A percentile compares a stretch with the other conserved stretches of the same genome.
Evolutionary conservation across 192 early-diverging fungal species (phyloP).

Genomic region (Coemansia interrupta): DNA sequence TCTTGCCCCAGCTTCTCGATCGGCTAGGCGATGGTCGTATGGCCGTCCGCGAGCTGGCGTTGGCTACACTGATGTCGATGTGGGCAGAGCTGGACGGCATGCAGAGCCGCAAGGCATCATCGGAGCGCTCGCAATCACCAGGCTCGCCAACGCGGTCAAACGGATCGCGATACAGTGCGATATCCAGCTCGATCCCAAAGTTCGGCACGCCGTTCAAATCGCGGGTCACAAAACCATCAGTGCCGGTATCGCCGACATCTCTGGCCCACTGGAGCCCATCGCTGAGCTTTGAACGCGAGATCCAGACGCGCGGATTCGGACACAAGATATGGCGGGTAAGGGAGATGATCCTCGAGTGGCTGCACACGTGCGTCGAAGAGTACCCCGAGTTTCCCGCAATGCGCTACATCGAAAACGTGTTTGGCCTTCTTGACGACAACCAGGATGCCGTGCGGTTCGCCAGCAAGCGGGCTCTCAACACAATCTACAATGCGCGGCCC

Average conservation of each 20-base stretch:
- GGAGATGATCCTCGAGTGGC: conserved; percentile 51
- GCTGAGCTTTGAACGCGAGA: conserved; percentile 42
- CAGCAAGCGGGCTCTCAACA: conserved; percentile 44
- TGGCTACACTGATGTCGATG: conserved; percentile 36
- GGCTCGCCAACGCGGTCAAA: conserved; percentile 17
- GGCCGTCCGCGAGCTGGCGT: conserved; percentile 42
- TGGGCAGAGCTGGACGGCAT: conserved; percentile 27
- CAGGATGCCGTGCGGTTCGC: conserved; percentile 51
- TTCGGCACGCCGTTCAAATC: conserved; percentile 26
- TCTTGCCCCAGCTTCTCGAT: conserved; percentile 41
- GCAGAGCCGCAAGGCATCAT: conserved; percentile 17
- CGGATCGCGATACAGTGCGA: conserved; percentile 12
- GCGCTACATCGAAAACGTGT: conserved; percentile 26
- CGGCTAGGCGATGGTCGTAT: conserved; percentile 48
- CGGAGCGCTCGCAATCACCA: conserved; percentile 11
- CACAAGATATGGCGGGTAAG: conserved; percentile 52
- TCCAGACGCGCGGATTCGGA: conserved; percentile 40
- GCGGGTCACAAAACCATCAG: conserved; percentile 16
- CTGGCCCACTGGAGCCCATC: conserved; percentile 36
- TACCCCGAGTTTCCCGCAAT: conserved; percentile 34
- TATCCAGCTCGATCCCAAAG: conserved; percentile 28
- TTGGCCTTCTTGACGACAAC: conserved; percentile 45
- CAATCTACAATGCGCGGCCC: conserved; percentile 40
- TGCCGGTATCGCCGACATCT: conserved; percentile 13
- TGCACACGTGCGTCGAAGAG: conserved; percentile 34